phyloP scores from a whole-genome alignment of 768 basidiomycete genomes.

The Guyanaporus albipodus region DNA sequence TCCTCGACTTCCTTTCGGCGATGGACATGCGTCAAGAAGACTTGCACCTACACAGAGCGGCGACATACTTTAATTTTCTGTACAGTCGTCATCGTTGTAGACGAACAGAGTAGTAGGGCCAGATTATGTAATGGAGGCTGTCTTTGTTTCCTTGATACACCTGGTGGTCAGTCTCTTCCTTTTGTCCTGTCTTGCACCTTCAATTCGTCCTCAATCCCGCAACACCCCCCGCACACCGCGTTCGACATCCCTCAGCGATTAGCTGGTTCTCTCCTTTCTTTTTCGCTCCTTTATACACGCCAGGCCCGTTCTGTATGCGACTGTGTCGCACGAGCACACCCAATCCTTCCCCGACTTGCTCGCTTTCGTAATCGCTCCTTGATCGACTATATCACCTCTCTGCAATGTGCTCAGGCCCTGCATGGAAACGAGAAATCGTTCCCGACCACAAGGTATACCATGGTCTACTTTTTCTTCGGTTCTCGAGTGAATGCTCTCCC shows the following conservation, averaged over 20 bases:
- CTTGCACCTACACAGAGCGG: conserved; percentile 16
- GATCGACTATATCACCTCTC: conserved; percentile 4
- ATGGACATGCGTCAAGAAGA: conserved; percentile 8
- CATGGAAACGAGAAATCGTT: conserved; percentile 97
- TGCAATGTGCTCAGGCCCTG: conserved; percentile 52
- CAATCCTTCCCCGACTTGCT: conserved; percentile 25
- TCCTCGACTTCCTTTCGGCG: conserved; percentile 80
- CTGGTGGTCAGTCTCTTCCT: background rate
- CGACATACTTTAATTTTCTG: conserved; percentile 78
- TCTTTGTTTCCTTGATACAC: background rate
- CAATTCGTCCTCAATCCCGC: conserved; percentile 13
- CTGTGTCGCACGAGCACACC: conserved; percentile 32
- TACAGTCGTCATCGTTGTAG: conserved; percentile 70
- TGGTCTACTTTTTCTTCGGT: background rate
- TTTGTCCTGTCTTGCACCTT: conserved; percentile 2
- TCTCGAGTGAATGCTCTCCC: conserved; percentile 2
- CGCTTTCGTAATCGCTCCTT: conserved; percentile 21
- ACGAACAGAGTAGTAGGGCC: background rate
- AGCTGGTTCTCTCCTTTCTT: conserved; percentile 22
- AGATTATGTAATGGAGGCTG: conserved; percentile 15
- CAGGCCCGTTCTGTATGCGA: conserved; percentile 28
- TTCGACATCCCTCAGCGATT: background rate
- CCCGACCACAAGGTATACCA: conserved; percentile 89
- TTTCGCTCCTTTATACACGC: conserved; percentile 20
- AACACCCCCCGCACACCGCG: conserved; percentile 15